These are phyloP conservation scores for Nicotiana noctiflora DNA, from an alignment of 257 asterid genomes.

Conservation along the genomic window DNA sequence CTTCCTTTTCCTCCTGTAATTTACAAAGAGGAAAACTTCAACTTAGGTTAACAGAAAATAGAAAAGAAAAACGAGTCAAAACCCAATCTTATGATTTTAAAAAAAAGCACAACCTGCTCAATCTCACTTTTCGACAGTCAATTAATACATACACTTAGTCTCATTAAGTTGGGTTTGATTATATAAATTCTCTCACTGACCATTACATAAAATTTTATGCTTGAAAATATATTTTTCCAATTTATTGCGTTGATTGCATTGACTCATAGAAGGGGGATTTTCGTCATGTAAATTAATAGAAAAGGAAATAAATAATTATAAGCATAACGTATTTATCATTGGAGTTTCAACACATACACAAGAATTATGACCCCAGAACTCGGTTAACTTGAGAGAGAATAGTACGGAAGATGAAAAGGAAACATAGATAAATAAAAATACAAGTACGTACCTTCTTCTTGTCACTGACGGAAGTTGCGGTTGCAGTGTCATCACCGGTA, in stretches of 20 bases:
- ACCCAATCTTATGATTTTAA: no score
- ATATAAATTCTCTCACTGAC: no score
- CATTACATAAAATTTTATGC: no score
- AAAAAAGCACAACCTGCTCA: neutral
- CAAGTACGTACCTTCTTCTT: neutral
- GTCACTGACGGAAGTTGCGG: no score
- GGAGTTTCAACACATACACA: neutral
- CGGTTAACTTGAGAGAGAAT: neutral
- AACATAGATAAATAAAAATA: neutral
- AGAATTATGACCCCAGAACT: neutral
- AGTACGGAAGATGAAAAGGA: neutral
- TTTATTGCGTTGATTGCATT: neutral
- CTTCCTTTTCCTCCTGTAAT: neutral
- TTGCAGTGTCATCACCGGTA: no score
- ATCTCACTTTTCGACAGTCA: no score
- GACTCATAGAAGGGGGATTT: neutral
- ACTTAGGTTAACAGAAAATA: neutral
- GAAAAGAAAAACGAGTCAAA: neutral
- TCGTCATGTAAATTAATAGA: neutral
- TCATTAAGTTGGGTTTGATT: no score
- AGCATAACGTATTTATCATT: no score
- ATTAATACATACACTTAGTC: no score
- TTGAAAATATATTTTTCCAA: neutral
- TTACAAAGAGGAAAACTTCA: neutral
- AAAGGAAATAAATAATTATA: neutral